A percentile compares a stretch with the other conserved stretches of the same genome.
Conservation (phyloP, 805 yeast species). For the Starmerella roubikii region DNA sequence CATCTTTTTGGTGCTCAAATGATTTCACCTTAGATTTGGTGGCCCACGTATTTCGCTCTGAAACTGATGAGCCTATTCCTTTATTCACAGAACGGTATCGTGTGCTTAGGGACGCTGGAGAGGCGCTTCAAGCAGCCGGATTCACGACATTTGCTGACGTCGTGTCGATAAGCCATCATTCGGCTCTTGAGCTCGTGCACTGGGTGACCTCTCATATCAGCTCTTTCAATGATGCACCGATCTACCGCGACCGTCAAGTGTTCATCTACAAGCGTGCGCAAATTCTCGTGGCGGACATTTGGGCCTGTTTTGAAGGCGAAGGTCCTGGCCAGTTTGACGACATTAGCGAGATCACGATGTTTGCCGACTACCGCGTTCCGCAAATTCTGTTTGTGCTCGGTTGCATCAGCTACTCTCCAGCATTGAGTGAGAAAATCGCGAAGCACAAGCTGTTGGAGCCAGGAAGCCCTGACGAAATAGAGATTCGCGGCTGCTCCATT, state of each 20-base stretch:
- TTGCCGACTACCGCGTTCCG: conserved; percentile 36
- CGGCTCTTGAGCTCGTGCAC: conserved; percentile 27
- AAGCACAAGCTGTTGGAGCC: conserved; percentile 18
- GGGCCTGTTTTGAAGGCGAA: conserved; percentile 32
- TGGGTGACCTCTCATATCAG: conserved; percentile 22
- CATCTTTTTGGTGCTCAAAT: conserved; percentile 25
- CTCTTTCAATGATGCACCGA: conserved; percentile 27
- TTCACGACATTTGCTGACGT: conserved; percentile 19
- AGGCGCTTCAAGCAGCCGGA: conserved; percentile 16
- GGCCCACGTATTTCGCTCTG: conserved; percentile 25
- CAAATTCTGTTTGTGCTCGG: conserved; percentile 30
- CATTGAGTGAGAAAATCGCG: conserved; percentile 19
- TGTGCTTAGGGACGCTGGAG: conserved; percentile 29
- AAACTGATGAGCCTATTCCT: conserved; percentile 26
- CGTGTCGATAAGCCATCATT: conserved; percentile 19
- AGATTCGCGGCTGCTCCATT: conserved; percentile 32
- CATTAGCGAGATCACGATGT: conserved; percentile 32
- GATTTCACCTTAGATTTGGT: conserved; percentile 21
- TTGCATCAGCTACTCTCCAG: conserved; percentile 26
- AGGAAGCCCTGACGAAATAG: conserved; percentile 29
- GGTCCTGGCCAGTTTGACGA: conserved; percentile 29
- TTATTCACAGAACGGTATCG: conserved; percentile 25
- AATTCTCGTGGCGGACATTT: conserved; percentile 31
- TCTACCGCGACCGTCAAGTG: conserved; percentile 24
- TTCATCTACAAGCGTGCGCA: conserved; percentile 31